Evolutionary conservation across 1,284 basidiomycete genomes (phyloP).

Genomic region (Marasmius sp.): DNA sequence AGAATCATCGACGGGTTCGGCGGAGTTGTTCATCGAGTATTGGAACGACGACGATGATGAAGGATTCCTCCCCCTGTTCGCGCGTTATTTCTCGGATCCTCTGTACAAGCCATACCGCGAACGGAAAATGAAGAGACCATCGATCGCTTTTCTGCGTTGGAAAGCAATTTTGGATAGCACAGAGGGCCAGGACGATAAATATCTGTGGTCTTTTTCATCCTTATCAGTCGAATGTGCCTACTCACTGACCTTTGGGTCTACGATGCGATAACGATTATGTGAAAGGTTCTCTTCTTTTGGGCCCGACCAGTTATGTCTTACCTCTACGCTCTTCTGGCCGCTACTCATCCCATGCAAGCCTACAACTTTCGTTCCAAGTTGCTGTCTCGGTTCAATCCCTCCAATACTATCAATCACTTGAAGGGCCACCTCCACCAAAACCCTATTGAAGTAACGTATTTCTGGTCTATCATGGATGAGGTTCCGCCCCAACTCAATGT

Average conservation of each 20-base stretch:
- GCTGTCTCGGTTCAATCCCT: too few species aligned
- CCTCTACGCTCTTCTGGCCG: too few species aligned
- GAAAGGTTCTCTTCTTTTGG: background rate
- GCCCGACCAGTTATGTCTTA: too few species aligned
- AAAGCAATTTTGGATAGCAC: slow-evolving; percentile 27
- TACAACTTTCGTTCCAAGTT: too few species aligned
- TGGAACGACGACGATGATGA: background rate
- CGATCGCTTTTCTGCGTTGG: slow-evolving; percentile 20
- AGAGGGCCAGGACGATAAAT: slow-evolving; percentile 25
- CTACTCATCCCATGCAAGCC: too few species aligned
- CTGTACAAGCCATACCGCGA: slow-evolving; percentile 20
- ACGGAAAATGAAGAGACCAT: slow-evolving; percentile 21
- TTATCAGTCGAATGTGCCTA: background rate
- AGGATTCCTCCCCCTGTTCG: background rate
- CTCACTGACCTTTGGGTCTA: background rate
- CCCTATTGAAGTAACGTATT: background rate
- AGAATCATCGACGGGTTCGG: background rate
- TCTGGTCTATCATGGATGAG: background rate
- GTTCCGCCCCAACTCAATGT: background rate
- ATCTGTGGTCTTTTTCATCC: slow-evolving; percentile 17
- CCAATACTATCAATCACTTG: background rate
- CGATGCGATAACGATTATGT: background rate
- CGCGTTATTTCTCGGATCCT: slow-evolving; percentile 22
- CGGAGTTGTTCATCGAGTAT: background rate
- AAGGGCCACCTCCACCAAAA: background rate